phyloP scores from a whole-genome alignment of 306 rosid species.

The Cicer yamashitae region DNA sequence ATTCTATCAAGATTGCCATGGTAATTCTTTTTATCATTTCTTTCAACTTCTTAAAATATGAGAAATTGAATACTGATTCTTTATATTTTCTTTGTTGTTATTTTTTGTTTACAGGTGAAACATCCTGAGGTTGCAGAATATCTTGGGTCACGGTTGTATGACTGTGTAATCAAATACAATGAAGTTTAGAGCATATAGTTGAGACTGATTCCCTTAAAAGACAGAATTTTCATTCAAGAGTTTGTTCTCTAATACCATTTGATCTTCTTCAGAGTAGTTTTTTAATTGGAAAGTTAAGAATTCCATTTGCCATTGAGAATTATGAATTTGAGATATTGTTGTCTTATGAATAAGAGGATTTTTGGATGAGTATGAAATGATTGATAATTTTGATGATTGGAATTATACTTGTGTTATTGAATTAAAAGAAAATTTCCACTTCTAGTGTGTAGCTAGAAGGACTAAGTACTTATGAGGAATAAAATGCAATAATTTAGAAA shows the following conservation, averaged over 20 bases:
- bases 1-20: conserved; percentile 93
- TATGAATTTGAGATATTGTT: too few species aligned
- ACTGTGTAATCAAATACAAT: conserved; percentile 79
- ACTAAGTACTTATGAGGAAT: too few species aligned
- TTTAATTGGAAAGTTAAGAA: too few species aligned
- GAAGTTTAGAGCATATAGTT: conserved; percentile 60
- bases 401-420: too few species aligned
- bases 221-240: not conserved
- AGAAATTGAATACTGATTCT: not conserved
- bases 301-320: too few species aligned
- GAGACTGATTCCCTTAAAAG: conserved; percentile 23
- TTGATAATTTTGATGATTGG: too few species aligned
- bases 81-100: conserved; percentile 16
- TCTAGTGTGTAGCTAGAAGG: too few species aligned
- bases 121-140: conserved; percentile 92
- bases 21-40: conserved; percentile 47
- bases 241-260: not conserved
- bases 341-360: too few species aligned
- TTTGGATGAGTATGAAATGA: too few species aligned
- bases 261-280: not conserved
- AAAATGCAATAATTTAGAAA: too few species aligned
- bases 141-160: conserved; percentile 92
- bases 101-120: conserved; percentile 67
- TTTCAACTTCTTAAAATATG: not conserved
- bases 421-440: too few species aligned